Percentiles rank a stretch among this genome's conserved stretches.
Evolutionary conservation across 2,329 filamentous ascomycete genomes (phyloP).

Genomic region (Colletotrichum plurivorum): DNA sequence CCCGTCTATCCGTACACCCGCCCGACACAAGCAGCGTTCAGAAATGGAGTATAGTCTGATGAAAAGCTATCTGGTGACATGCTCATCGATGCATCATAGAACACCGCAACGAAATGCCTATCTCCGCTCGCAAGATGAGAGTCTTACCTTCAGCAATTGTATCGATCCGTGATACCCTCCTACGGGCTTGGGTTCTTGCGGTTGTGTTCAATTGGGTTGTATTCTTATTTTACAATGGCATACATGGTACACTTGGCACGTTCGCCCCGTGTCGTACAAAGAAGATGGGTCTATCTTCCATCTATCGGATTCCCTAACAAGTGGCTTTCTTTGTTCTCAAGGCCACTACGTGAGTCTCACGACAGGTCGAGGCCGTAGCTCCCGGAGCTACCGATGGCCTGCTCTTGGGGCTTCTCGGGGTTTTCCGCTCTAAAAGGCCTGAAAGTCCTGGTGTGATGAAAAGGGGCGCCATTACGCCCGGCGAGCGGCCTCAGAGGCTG

Average conservation of each 20-base stretch:
- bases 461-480: neutral
- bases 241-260: slow-evolving; percentile 32
- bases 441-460: no score
- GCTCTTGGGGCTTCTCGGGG: no score
- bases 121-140: no score
- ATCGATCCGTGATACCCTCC: no score
- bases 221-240: slow-evolving; percentile 38
- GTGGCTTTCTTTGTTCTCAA: neutral
- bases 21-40: no score
- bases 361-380: slow-evolving; percentile 54
- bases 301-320: neutral
- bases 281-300: slow-evolving; percentile 5
- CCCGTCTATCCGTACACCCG: no score
- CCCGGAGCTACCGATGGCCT: slow-evolving; percentile 50
- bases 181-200: neutral
- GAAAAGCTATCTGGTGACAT: no score
- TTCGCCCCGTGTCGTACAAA: slow-evolving; percentile 13
- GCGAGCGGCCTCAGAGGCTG: slow-evolving; percentile 14
- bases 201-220: slow-evolving; percentile 9
- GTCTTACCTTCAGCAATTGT: no score
- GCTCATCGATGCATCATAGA: no score
- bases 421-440: no score
- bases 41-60: no score
- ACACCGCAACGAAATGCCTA: no score
- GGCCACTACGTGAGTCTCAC: slow-evolving; percentile 24